These are phyloP conservation scores for Mycosarcoma mackinlayi DNA, from an alignment of 1,284 basidiomycete genomes.

Conservation along the genomic window DNA sequence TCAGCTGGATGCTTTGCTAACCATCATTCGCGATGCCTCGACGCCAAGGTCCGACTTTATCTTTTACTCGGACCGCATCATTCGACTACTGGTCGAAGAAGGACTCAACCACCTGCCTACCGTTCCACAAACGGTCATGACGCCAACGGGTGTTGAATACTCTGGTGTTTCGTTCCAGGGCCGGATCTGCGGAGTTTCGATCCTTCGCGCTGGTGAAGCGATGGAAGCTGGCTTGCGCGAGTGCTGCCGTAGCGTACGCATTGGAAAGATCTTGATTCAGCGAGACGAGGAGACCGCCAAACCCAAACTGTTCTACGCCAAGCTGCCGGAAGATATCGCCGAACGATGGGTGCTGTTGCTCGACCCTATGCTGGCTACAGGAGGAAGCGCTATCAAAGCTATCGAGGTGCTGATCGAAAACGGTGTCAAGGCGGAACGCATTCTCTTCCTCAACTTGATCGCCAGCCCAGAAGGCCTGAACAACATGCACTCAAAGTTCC, in stretches of 20 bases:
- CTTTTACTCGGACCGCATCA: conserved; percentile 85
- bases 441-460: conserved; percentile 96
- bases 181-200: conserved; percentile 61
- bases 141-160: conserved; percentile 77
- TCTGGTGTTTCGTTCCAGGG: conserved; percentile 63
- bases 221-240: conserved; percentile 81
- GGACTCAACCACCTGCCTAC: conserved; percentile 91
- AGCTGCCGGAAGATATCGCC: conserved; percentile 93
- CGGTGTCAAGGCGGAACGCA: conserved; percentile 79
- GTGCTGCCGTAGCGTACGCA: conserved; percentile 75
- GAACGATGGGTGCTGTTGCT: conserved; percentile 90
- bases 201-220: conserved; percentile 70
- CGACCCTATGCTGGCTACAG: conserved; percentile 96
- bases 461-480: conserved; percentile 90
- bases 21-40: conserved; percentile 79
- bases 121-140: conserved; percentile 56
- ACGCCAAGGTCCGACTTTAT: conserved; percentile 86
- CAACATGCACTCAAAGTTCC: conserved; percentile 83
- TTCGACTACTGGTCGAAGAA: conserved; percentile 75
- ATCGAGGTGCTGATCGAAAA: conserved; percentile 92
- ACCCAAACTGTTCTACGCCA: conserved; percentile 71
- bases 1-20: conserved; percentile 87
- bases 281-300: conserved; percentile 65
- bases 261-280: conserved; percentile 70
- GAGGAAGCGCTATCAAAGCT: conserved; percentile 96